Evolutionary conservation across 2,329 filamentous ascomycete species (phyloP), one percentile per base, ranked within the genome.

Genomic region (Fusarium gaditjirri): DNA sequence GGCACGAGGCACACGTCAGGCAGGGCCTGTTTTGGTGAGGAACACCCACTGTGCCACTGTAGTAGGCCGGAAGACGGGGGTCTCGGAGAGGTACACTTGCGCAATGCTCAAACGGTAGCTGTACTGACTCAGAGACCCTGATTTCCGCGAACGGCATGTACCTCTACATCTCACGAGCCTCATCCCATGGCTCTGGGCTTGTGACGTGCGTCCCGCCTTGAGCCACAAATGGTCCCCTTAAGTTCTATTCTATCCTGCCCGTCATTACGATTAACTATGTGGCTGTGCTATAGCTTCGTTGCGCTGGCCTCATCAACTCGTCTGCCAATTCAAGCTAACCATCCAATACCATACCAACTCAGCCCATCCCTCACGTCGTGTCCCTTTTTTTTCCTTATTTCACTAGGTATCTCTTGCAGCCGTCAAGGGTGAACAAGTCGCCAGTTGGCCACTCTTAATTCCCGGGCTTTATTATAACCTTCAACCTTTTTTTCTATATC

Each of bases 201-300:
- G 67, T 73, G 71, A 73, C 67, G 71, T 73, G 63, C 55, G 63
- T 71, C 70, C 31, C 55, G 21, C 47, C 29, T 44, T 46, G 46
- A 49, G 68, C 64, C 70, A 69, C 63, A 50, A 50, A 41, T 41
- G 67, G 52, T 56, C 57, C 68, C 49, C 31, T 50, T 44, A 35
- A 50, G 47, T 35, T 25, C 49, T 38, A 35, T 66, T 60, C 47
- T 38, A 38, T 46, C 60, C 65, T 64, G 57, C 60, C 65, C 65
- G 57, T 65, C 55, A 63, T 72, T 71, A 47, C 53, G 41, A 56
- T 73, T 65, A 55, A 29, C 49, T 47, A 60, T 63, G 76, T 77
- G 75, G 75, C 75, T 76, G 75, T 76, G 75, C 73, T 61, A 42
- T 61, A 77, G 75, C 75, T 77, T 77, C 72, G 75, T 74, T 77